Base-by-base conservation (phyloP, 192 early-diverging fungal genomes). In the Helicostylum pulchrum region DNA sequence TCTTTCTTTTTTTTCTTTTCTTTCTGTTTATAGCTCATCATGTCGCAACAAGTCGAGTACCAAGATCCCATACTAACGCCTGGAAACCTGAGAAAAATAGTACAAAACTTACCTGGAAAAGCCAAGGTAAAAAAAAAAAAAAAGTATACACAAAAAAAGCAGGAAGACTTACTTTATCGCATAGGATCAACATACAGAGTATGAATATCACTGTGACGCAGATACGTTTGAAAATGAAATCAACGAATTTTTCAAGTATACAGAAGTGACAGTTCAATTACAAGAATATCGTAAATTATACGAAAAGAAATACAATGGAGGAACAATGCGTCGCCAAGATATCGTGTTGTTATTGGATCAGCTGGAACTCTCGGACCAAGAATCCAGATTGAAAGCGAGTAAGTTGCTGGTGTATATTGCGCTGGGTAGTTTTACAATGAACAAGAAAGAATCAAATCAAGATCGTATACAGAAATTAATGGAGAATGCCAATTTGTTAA, bases 401-500 rank as follows among this genome's bases (percentile, higher is more conserved):
- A 80, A 79, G 48, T 77, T 79, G 51, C 53, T 92, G 46, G 67
- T 90, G 8, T 88, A 87, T 52, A 81, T 88, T 61, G 69, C 88
- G 0, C 83, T 88, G 71, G 89, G 88, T 88, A 75, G 19, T 3
- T 66, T 26, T 46, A 54, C 19, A 20, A 44, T 32, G 23, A 30
- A n/a, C 19, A 32, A 42, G 14, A 21, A 11, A 50, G 48, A 11
- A 49, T 48, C 10, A 20, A 39, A 19, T n/a, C 45, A 48, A 39
- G 72, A 76, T 34, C 77, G 87, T 31, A 36, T 90, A 30, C 48
- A 80, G 32, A 68, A 62, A 54, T 91, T 91, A 20, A 64, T 71
- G 12, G 70, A 62, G 2, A 85, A 86, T 65, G 88, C 84, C 57
- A 54, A 63, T 21, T 76, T 89, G 57, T 64, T 92, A 7, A 70